phyloP scores from a whole-genome alignment of 1,284 basidiomycete species.

The Cutaneotrichosporon sp. region DNA sequence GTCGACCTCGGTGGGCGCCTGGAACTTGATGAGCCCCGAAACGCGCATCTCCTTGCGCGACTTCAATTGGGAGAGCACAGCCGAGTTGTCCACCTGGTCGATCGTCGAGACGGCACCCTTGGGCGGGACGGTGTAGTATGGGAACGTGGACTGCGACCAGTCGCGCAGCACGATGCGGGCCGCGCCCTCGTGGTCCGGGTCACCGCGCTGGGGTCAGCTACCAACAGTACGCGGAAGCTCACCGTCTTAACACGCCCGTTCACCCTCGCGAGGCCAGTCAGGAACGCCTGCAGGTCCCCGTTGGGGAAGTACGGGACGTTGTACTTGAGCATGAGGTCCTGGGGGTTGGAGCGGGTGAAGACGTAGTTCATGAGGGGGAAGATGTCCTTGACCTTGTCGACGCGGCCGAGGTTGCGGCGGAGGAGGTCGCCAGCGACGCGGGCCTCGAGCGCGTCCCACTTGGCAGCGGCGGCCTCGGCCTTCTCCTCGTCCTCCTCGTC shows the following conservation, averaged over 20 bases:
- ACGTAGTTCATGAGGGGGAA: slow-evolving; percentile 72
- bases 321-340: slow-evolving; percentile 88
- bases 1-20: slow-evolving; percentile 60
- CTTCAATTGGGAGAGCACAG: slow-evolving; percentile 63
- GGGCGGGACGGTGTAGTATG: slow-evolving; percentile 72
- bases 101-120: slow-evolving; percentile 33
- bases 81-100: slow-evolving; percentile 46
- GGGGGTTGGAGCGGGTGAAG: slow-evolving; percentile 68
- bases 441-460: slow-evolving; percentile 55
- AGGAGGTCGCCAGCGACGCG: slow-evolving; percentile 69
- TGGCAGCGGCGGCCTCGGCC: slow-evolving; percentile 51
- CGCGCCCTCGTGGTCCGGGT: slow-evolving; percentile 76
- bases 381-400: slow-evolving; percentile 87
- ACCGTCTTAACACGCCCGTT: slow-evolving; percentile 76
- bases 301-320: slow-evolving; percentile 79
- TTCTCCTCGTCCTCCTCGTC: slow-evolving; percentile 47
- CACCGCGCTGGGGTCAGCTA: slow-evolving; percentile 59
- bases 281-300: slow-evolving; percentile 72
- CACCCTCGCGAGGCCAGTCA: slow-evolving; percentile 77
- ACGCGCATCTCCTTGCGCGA: slow-evolving; percentile 62
- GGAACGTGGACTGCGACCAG: slow-evolving; percentile 80
- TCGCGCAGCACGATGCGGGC: slow-evolving; percentile 83
- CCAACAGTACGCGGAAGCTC: background rate
- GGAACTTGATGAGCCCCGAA: slow-evolving; percentile 61
- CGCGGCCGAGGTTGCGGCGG: slow-evolving; percentile 76